Conservation (phyloP, 805 yeast species). For the Wickerhamiella azyma region DNA sequence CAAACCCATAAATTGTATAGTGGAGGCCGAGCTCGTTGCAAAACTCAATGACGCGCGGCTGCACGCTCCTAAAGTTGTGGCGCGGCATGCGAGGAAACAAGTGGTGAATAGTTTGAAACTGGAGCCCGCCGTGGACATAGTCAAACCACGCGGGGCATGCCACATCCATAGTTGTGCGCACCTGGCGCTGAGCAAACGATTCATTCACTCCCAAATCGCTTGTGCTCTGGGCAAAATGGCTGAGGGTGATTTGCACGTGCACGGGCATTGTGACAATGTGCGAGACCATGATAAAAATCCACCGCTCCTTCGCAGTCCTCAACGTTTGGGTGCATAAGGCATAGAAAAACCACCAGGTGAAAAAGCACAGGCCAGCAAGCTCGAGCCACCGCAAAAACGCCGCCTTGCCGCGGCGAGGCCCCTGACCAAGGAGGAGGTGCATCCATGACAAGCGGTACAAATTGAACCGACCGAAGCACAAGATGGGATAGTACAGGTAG, state of each 20-base stretch:
- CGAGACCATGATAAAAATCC: constrained; percentile 52
- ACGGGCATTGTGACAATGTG: constrained; percentile 78
- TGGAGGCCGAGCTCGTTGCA: constrained; percentile 64
- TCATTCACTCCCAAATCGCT: constrained; percentile 72
- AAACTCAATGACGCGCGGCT: constrained; percentile 56
- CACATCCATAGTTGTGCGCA: constrained; percentile 89
- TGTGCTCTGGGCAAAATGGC: constrained; percentile 90
- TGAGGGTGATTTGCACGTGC: constrained; percentile 83
- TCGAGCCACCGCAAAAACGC: constrained; percentile 80
- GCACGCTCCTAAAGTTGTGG: constrained; percentile 69
- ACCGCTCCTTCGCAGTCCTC: constrained; percentile 39
- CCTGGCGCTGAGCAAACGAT: constrained; percentile 63
- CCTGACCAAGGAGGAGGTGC: constrained; percentile 58
- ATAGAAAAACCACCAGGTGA: constrained; percentile 75
- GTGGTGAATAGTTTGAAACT: constrained; percentile 84
- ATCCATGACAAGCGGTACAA: constrained; percentile 71
- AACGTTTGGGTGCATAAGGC: constrained; percentile 38
- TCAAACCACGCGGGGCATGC: constrained; percentile 90
- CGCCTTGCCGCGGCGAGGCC: constrained; percentile 69
- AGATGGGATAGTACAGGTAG: constrained; percentile 60
- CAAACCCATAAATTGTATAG: constrained; percentile 76
- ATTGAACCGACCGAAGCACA: constrained; percentile 75
- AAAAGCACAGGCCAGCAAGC: constrained; percentile 50
- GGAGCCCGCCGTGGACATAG: constrained; percentile 82
- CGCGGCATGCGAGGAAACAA: constrained; percentile 81